Percentiles rank a stretch among this genome's conserved stretches.
Evolutionary conservation across 192 early-diverging fungal genomes (phyloP).

Genomic region (Coemansia sp.): DNA sequence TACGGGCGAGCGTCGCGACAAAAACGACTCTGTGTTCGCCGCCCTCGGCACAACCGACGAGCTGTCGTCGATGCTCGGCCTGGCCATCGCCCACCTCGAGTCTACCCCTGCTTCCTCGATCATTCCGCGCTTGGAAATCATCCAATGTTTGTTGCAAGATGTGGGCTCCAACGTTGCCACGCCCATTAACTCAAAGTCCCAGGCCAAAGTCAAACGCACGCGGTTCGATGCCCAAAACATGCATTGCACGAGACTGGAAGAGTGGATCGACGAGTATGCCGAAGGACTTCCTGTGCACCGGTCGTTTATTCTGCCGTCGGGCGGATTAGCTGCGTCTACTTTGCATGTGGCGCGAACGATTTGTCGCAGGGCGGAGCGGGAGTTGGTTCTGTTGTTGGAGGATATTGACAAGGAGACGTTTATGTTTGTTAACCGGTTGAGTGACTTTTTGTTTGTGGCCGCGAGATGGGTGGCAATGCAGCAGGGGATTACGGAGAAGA

Average conservation of each 20-base stretch:
- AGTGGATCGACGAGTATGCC: slow-evolving; percentile 83
- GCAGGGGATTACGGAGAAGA: slow-evolving; percentile 68
- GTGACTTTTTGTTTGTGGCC: slow-evolving; percentile 90
- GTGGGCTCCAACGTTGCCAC: slow-evolving; percentile 92
- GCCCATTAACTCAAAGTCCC: slow-evolving; percentile 62
- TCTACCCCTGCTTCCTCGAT: slow-evolving; percentile 11
- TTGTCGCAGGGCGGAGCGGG: slow-evolving; percentile 84
- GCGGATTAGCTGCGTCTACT: slow-evolving; percentile 75
- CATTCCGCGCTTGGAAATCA: slow-evolving; percentile 53
- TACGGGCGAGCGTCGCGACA: slow-evolving; percentile 85
- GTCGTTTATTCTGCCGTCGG: slow-evolving; percentile 90
- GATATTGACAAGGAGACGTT: slow-evolving; percentile 29
- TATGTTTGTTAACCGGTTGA: slow-evolving; percentile 58
- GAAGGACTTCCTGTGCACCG: slow-evolving; percentile 67
- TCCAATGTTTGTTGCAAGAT: slow-evolving; percentile 91
- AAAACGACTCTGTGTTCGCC: slow-evolving; percentile 87
- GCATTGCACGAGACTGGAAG: slow-evolving; percentile 65
- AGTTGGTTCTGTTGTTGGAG: slow-evolving; percentile 68
- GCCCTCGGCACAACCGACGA: slow-evolving; percentile 91
- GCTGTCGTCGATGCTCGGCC: slow-evolving; percentile 61
- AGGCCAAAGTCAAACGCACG: slow-evolving; percentile 66
- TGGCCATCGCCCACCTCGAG: slow-evolving; percentile 49
- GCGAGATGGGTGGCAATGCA: slow-evolving; percentile 76
- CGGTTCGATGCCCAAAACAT: slow-evolving; percentile 71
- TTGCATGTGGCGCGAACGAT: slow-evolving; percentile 83